These are phyloP conservation scores for Cyclocybe cylindracea DNA, from an alignment of 768 basidiomycete genomes.

Conservation along the genomic window DNA sequence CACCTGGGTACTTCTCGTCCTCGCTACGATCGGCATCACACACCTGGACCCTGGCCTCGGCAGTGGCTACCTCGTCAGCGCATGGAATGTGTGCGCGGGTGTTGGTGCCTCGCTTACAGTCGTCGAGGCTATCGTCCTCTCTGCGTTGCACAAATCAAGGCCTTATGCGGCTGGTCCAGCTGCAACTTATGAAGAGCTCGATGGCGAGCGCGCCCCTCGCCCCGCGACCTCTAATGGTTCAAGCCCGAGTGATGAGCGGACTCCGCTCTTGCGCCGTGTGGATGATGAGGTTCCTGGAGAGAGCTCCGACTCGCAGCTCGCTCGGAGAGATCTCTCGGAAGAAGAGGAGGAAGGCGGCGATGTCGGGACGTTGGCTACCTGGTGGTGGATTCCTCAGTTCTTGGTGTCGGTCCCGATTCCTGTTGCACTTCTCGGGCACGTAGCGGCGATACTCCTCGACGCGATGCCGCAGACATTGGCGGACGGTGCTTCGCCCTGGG, in stretches of 20 bases:
- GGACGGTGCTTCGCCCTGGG: conserved; percentile 25
- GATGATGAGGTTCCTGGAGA: background rate
- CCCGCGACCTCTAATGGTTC: too few species aligned
- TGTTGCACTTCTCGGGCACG: conserved; percentile 27
- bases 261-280: background rate
- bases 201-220: conserved; percentile 4
- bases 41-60: conserved; percentile 38
- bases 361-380: conserved; percentile 10
- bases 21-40: conserved; percentile 47
- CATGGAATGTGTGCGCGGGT: conserved; percentile 50
- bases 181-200: conserved; percentile 14
- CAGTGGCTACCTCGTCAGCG: conserved; percentile 56
- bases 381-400: conserved; percentile 33
- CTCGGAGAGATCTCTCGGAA: conserved; percentile 10
- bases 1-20: conserved; percentile 59
- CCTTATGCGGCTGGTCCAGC: too few species aligned
- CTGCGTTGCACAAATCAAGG: conserved; percentile 2
- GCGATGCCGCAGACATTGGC: conserved; percentile 28
- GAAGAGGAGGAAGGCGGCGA: conserved; percentile 17
- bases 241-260: too few species aligned
- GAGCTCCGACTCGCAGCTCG: conserved; percentile 7
- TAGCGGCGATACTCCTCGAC: conserved; percentile 25
- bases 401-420: conserved; percentile 27
- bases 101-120: conserved; percentile 39
- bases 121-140: conserved; percentile 30